Evolutionary conservation across 768 basidiomycete species (phyloP), one percentile per base, ranked within the genome.

Genomic region (Mycena haematopus): DNA sequence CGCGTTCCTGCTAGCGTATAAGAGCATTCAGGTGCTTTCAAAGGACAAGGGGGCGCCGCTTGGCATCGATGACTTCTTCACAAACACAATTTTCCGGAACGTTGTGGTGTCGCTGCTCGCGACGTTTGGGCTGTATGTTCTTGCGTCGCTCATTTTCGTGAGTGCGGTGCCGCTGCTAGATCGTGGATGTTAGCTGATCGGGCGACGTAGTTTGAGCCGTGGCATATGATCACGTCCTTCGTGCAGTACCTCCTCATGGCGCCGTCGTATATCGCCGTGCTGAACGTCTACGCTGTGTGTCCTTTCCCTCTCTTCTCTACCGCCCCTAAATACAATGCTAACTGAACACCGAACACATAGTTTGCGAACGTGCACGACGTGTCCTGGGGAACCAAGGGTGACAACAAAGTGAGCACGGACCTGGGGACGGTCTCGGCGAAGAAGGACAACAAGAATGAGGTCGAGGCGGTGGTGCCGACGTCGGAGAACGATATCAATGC

Each of bases 161-260:
- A 70, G 95, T 49, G 8, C 40, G 7, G n/a, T 8, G 8, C 40
- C 40, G 15, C 6, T 42, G 19, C 19, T 42, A 19, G 2, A n/a
- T 31, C 19, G 40, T n/a, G 40, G 17, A 36, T 36, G 36, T 15
- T 36, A 11, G 17, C 19, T n/a, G 14, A 42, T n/a, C n/a, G 22
- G 13, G n/a, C 19, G 17, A 40, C 21, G 17, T 44, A 96, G 88
- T 88, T 97, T 68, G 95, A 99, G 68, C 96, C 96, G 2, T 97
- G 95, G 94, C 97, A 99, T 74, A 92, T 99, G 94, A 82, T 99
- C 70, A 98, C 97, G 0, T 93, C 91, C 6, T 96, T 99, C 77
- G 27, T 95, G n/a, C 96, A 95, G 73, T 96, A 96, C 71, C 74
- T 92, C 24, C 83, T 97, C 63, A 87, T 98, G 81, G 92, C 95